Base-by-base conservation (phyloP, 805 yeast species). In the Barnettozyma sp. region DNA sequence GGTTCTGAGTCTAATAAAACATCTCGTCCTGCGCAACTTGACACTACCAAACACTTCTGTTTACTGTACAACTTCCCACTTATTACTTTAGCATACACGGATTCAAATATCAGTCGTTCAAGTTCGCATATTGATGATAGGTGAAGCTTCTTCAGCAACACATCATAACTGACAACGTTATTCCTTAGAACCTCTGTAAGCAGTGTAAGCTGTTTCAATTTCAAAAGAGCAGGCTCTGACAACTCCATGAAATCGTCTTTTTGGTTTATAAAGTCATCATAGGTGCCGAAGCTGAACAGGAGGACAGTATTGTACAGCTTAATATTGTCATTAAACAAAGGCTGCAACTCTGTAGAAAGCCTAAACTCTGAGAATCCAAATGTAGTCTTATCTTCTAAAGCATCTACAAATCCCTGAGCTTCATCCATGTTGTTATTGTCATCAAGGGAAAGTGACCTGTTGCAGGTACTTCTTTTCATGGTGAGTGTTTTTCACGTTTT, bases 311-410 rank as follows among this genome's bases (percentile, higher is more conserved):
- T 42, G 20, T 26, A 29, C 11, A 49, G 38, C 21, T 33, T 12
- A 5, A 27, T 34, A 15, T 50, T 38, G 8, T 37, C 30, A 7
- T 20, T 13, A 21, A 33, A 37, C 7, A 38, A 11, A 7, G 17
- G 19, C 7, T 13, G 15, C 13, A 39, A 22, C 5, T 39, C 34
- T 0, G 32, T 12, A 12, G 34, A 24, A 7, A 41, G 26, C 12
- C 54, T 43, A 22, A 49, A 16, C 18, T 51, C 55, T 22, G 49
- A 45, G 44, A 43, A 54, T 1, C 58, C 57, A 27, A 38, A 47
- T 0, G 50, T 48, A 3, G 20, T 15, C 3, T 34, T 27, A 21
- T 52, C 55, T 13, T 45, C 51, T 1, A 54, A 22, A n/a, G 13
- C 3, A 5, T 10, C 7, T 3, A 33, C 9, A 3, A 43, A 25